phyloP scores from a whole-genome alignment of 495 filamentous ascomycete genomes.

The Podospora sp. region DNA sequence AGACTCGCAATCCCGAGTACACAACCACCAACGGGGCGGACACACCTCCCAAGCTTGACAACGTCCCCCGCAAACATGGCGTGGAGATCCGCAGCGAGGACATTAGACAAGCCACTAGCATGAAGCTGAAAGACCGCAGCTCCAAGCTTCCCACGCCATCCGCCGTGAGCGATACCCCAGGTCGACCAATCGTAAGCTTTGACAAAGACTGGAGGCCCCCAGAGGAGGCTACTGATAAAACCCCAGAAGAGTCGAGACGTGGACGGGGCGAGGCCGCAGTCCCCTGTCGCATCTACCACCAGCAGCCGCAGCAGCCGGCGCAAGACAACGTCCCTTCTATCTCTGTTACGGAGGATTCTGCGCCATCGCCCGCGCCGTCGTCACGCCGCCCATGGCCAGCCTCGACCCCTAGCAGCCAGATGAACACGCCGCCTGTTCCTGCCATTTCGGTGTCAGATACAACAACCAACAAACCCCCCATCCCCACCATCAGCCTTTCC shows the following conservation, averaged over 20 bases:
- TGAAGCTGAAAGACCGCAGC: slow-evolving; percentile 81
- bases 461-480: slow-evolving; percentile 25
- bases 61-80: slow-evolving; percentile 64
- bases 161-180: slow-evolving; percentile 79
- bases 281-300: slow-evolving; percentile 31
- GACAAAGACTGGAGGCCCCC: slow-evolving; percentile 75
- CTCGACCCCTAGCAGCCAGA: slow-evolving; percentile 40
- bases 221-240: slow-evolving; percentile 59
- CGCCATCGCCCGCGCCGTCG: slow-evolving; percentile 38
- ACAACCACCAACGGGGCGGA: slow-evolving; percentile 57
- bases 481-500: slow-evolving; percentile 29
- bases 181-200: slow-evolving; percentile 93
- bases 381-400: slow-evolving; percentile 37
- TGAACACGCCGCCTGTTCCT: slow-evolving; percentile 38
- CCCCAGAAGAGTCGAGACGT: slow-evolving; percentile 45
- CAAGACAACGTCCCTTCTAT: slow-evolving; percentile 58
- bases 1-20: slow-evolving; percentile 74
- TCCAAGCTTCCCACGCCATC: slow-evolving; percentile 81
- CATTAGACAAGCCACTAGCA: slow-evolving; percentile 87
- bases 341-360: slow-evolving; percentile 55
- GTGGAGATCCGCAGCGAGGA: slow-evolving; percentile 84
- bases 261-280: slow-evolving; percentile 30
- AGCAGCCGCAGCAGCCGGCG: slow-evolving; percentile 29
- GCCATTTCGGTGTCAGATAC: slow-evolving; percentile 35
- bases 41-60: slow-evolving; percentile 34